Base-by-base conservation (phyloP, 306 rosid species). In the Pyrus communis region DNA sequence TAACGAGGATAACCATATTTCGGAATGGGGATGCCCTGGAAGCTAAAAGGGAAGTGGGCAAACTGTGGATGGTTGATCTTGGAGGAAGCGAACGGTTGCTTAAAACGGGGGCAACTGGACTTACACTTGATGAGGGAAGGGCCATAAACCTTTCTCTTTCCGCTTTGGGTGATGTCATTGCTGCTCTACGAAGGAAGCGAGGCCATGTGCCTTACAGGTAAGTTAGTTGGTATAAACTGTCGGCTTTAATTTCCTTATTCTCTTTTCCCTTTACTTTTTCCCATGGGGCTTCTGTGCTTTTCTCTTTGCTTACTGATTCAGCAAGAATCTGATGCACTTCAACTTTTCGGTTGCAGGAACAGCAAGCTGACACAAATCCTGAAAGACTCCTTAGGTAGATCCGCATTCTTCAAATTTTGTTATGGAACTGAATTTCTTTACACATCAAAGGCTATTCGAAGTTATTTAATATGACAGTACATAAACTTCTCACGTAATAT, bases 111-210 rank as follows among this genome's bases (percentile, higher is more conserved):
- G 98, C 98, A 40, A 86, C 81, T 74, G 98, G 98, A 74, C 75
- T 92, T 63, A 90, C 98, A 19, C 93, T 92, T 64, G 96, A 94
- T 60, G 98, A 94, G 80, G 98, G 98, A 66, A 76, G 98, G 40
- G 98, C 98, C 73, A 94, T 94, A 82, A 94, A 94, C 88, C 98
- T 94, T 17, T 94, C 98, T 28, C 97, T 94, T 78, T 94, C 98
- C 22, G 96, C 98, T 84, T 84, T 94, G 74, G 96, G 97, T 69
- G 97, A 94, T 86, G 97, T 94, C 72, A 81, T 94, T 80, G 93
- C 96, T 64, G 98, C 97, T 84, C 84, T 94, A 79, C 88, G 94
- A 84, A 90, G 91, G 74, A 94, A 90, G 89, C 86, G 88, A 71
- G 80, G 90, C 35, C 96, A 94, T 84, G 97, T 94, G 64, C 98